A percentile compares a stretch with the other conserved stretches of the same genome.
Evolutionary conservation across 129 eudicot species (phyloP).

Genomic region (Daucus carota): DNA sequence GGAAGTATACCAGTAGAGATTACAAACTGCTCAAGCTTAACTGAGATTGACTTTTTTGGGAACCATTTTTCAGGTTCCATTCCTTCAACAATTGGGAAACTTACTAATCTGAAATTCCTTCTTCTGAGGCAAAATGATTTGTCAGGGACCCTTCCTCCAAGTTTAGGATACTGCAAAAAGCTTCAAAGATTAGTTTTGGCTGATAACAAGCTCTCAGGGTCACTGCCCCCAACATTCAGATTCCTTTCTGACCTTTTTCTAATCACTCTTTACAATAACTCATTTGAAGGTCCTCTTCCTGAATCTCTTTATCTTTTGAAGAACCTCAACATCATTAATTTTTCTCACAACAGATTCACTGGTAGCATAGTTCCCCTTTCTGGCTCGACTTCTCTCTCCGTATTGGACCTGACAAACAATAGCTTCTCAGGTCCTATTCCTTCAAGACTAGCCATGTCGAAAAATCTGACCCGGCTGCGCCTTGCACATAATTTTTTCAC

Average conservation of each 20-base stretch:
- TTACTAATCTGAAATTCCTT: conserved; percentile 53
- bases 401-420: conserved; percentile 74
- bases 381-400: conserved; percentile 50
- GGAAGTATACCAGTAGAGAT: conserved; percentile 79
- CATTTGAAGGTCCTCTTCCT: conserved; percentile 86
- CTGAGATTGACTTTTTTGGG: conserved; percentile 72
- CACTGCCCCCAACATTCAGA: conserved; percentile 64
- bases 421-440: conserved; percentile 76
- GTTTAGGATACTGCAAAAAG: conserved; percentile 78
- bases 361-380: conserved; percentile 58
- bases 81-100: conserved; percentile 78
- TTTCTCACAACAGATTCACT: conserved; percentile 59
- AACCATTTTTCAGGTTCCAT: conserved; percentile 66
- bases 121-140: conserved; percentile 82
- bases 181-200: conserved; percentile 64
- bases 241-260: conserved; percentile 59
- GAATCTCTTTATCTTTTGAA: conserved; percentile 56
- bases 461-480: conserved; percentile 57
- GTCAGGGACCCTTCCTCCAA: conserved; percentile 67
- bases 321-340: conserved; percentile 65
- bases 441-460: conserved; percentile 50
- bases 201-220: conserved; percentile 73
- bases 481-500: conserved; percentile 64
- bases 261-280: conserved; percentile 79
- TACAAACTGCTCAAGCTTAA: conserved; percentile 67